These are phyloP conservation scores for Curvularia eragrostidis DNA, from an alignment of 2,329 filamentous ascomycete genomes.

Conservation along the genomic window DNA sequence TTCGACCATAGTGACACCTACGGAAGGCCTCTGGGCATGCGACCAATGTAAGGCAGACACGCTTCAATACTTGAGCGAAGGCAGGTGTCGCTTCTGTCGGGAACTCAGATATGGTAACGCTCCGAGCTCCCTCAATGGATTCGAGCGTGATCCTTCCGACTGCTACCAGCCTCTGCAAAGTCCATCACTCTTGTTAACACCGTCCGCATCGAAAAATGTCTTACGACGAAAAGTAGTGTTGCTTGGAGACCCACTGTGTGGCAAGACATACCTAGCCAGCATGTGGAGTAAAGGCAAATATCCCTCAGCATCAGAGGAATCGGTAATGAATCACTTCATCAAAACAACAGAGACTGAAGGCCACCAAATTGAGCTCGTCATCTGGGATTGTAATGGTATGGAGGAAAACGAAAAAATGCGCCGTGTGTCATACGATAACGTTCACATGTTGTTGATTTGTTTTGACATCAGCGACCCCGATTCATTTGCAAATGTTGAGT, in stretches of 20 bases:
- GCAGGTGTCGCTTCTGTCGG: not conserved
- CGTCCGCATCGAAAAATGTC: not conserved
- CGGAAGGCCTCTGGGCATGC: constrained; percentile 8
- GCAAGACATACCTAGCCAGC: constrained; percentile 17
- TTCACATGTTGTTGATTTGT: constrained; percentile 23
- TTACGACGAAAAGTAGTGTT: constrained; percentile 16
- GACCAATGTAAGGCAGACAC: constrained; percentile 1
- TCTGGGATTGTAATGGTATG: constrained; percentile 14
- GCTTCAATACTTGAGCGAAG: not conserved
- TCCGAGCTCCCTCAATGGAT: constrained; percentile 1
- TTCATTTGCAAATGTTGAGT: constrained; percentile 20
- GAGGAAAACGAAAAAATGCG: constrained; percentile 7
- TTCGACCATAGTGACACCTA: not conserved
- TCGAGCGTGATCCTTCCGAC: not conserved
- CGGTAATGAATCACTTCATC: constrained; percentile 3
- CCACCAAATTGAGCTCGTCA: constrained; percentile 11
- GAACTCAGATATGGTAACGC: not conserved
- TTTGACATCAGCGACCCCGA: constrained; percentile 21
- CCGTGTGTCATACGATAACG: constrained; percentile 6
- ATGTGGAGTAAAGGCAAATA: constrained; percentile 3
- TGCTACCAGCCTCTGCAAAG: not conserved
- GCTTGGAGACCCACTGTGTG: constrained; percentile 17
- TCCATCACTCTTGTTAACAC: not conserved
- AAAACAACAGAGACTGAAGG: not conserved
- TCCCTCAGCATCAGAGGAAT: not conserved